These are phyloP conservation scores for Lactifluus hygrophoroides DNA, from an alignment of 768 basidiomycete genomes.

Conservation along the genomic window DNA sequence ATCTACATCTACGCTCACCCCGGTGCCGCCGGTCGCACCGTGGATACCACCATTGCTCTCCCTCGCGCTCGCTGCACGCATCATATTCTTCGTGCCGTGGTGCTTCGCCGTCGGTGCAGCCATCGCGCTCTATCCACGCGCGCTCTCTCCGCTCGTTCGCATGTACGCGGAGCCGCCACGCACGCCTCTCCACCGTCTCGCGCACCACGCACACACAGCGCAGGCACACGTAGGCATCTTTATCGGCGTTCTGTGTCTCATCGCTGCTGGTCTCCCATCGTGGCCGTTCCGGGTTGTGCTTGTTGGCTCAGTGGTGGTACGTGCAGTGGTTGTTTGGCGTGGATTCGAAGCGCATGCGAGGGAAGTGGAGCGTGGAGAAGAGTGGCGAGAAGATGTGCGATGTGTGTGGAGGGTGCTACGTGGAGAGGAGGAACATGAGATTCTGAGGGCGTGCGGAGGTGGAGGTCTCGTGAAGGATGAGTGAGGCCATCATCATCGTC, in stretches of 20 bases:
- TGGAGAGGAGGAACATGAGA: conserved; percentile 15
- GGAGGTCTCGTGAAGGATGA: not conserved
- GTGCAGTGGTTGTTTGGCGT: conserved; percentile 5
- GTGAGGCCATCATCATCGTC: not conserved
- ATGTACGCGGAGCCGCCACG: not conserved
- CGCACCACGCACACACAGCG: conserved; percentile 18
- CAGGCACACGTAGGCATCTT: conserved; percentile 16
- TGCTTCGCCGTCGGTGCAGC: conserved; percentile 15
- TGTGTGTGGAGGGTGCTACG: too few relatives aligned
- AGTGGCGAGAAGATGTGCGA: conserved; percentile 12
- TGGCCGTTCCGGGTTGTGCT: not conserved
- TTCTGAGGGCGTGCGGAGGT: not conserved
- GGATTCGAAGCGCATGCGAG: not conserved
- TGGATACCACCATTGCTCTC: not conserved
- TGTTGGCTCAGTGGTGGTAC: not conserved
- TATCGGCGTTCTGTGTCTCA: not conserved
- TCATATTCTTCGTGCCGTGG: conserved; percentile 17
- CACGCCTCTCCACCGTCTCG: conserved; percentile 17
- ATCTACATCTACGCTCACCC: not conserved
- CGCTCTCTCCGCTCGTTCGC: conserved; percentile 5
- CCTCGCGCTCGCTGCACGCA: not conserved
- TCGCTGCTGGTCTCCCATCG: not conserved
- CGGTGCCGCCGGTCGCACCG: not conserved
- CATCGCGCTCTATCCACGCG: conserved; percentile 8
- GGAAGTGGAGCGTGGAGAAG: not conserved